phyloP scores from a whole-genome alignment of 2,329 filamentous ascomycete species.

The Fusarium oligoseptatum region DNA sequence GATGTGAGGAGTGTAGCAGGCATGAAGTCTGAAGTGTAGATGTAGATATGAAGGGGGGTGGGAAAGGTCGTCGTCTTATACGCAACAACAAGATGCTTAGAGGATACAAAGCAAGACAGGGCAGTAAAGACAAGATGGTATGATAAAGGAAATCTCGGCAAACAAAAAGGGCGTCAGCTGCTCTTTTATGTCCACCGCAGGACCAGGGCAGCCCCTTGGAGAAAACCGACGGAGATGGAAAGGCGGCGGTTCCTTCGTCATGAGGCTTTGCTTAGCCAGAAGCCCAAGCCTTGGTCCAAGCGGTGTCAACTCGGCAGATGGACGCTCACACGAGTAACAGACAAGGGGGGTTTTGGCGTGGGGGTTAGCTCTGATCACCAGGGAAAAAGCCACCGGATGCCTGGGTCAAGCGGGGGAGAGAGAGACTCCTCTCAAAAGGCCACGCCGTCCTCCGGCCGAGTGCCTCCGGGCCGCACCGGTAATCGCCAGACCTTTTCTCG shows the following conservation, averaged over 20 bases:
- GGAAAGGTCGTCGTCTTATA: constrained; percentile 24
- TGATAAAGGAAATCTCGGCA: constrained; percentile 7
- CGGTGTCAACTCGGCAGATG: constrained; percentile 33
- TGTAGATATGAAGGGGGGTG: neutral
- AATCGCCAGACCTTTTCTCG: constrained; percentile 10
- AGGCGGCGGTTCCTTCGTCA: constrained; percentile 37
- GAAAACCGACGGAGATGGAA: constrained; percentile 1
- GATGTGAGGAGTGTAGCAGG: constrained; percentile 43
- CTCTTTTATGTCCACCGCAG: constrained; percentile 42
- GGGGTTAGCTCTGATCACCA: constrained; percentile 38
- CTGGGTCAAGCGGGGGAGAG: constrained; percentile 21
- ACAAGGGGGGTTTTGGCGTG: constrained; percentile 24
- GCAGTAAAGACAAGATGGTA: constrained; percentile 13
- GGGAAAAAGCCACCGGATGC: constrained; percentile 22
- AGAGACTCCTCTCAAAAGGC: constrained; percentile 2
- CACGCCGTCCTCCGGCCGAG: constrained; percentile 43
- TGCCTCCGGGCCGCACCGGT: constrained; percentile 43
- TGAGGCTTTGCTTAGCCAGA: constrained; percentile 36
- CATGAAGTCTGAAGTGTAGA: constrained; percentile 25
- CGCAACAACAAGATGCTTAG: constrained; percentile 4
- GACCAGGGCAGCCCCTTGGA: constrained; percentile 6
- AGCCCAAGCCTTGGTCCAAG: constrained; percentile 23
- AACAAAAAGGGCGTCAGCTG: constrained; percentile 38
- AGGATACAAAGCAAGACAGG: constrained; percentile 15
- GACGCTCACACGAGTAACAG: constrained; percentile 25